phyloP scores from a whole-genome alignment of 306 rosid genomes.

The Pyrus betulifolia region DNA sequence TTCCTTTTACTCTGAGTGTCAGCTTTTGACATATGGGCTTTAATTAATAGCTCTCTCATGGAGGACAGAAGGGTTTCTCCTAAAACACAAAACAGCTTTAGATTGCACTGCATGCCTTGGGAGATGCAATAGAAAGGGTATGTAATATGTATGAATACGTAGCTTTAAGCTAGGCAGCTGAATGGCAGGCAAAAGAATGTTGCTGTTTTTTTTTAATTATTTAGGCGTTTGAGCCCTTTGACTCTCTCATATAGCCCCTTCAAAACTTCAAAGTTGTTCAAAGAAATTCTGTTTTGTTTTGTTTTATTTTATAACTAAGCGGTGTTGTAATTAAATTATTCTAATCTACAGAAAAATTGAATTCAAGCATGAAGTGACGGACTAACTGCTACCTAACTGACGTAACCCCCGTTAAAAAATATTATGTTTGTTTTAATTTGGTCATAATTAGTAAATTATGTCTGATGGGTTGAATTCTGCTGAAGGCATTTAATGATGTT shows the following conservation, averaged over 20 bases:
- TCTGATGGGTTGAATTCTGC: slow-evolving; percentile 6
- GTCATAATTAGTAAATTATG: not conserved
- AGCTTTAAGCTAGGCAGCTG: not conserved
- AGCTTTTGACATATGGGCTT: slow-evolving; percentile 11
- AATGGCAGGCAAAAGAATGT: slow-evolving; percentile 28
- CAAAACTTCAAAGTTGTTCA: slow-evolving; percentile 17
- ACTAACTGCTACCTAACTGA: not conserved
- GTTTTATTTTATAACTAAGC: not conserved
- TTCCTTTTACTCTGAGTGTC: not conserved
- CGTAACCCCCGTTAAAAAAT: too few species aligned
- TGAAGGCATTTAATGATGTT: slow-evolving; percentile 52
- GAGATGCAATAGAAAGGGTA: not conserved
- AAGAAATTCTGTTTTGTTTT: slow-evolving; percentile 19
- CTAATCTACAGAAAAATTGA: too few species aligned
- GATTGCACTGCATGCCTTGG: slow-evolving; percentile 1
- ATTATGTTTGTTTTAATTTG: not conserved
- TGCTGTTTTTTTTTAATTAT: slow-evolving; percentile 13
- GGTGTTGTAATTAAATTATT: too few species aligned
- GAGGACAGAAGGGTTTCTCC: slow-evolving; percentile 1
- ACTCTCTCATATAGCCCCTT: not conserved
- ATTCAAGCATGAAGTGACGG: not conserved
- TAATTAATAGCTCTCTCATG: not conserved
- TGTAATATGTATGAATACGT: not conserved
- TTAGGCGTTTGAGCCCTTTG: slow-evolving; percentile 4
- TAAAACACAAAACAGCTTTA: not conserved